Evolutionary conservation across 495 filamentous ascomycete genomes (phyloP).

Genomic region (Annulohypoxylon bovei): DNA sequence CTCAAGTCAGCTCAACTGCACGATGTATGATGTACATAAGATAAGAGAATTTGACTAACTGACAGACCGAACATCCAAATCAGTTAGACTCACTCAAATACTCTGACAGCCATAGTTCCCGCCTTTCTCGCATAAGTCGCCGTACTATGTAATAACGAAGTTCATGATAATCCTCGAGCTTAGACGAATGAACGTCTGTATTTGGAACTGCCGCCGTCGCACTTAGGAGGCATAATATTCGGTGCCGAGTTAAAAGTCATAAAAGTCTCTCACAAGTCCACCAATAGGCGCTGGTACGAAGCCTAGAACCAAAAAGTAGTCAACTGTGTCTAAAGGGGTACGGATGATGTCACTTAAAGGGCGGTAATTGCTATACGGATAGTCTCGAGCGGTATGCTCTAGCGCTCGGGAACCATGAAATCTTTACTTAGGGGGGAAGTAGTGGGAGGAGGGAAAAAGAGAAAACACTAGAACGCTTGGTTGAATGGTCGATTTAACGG

Average conservation of each 20-base stretch:
- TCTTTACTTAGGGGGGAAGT: not conserved
- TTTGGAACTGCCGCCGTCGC: constrained; percentile 39
- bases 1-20: not conserved
- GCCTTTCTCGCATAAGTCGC: not conserved
- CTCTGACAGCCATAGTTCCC: constrained; percentile 28
- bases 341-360: constrained; percentile 34
- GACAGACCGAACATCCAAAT: constrained; percentile 35
- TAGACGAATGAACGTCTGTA: constrained; percentile 4
- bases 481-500: constrained; percentile 41
- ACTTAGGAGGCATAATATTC: constrained; percentile 18
- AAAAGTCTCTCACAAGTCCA: constrained; percentile 15
- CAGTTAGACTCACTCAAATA: constrained; percentile 23
- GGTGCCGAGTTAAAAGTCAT: constrained; percentile 8
- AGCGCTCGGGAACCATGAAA: constrained; percentile 19
- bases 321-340: constrained; percentile 10
- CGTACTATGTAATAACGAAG: constrained; percentile 3
- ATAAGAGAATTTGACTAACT: constrained; percentile 41
- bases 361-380: constrained; percentile 7
- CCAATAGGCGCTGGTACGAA: constrained; percentile 24
- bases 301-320: constrained; percentile 25
- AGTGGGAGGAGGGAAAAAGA: not conserved
- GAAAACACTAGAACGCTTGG: constrained; percentile 13
- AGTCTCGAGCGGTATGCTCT: constrained; percentile 2
- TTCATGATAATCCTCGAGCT: constrained; percentile 6
- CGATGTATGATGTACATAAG: constrained; percentile 8